phyloP scores from a whole-genome alignment of 2,329 filamentous ascomycete species.

The Aspergillus flavus region DNA sequence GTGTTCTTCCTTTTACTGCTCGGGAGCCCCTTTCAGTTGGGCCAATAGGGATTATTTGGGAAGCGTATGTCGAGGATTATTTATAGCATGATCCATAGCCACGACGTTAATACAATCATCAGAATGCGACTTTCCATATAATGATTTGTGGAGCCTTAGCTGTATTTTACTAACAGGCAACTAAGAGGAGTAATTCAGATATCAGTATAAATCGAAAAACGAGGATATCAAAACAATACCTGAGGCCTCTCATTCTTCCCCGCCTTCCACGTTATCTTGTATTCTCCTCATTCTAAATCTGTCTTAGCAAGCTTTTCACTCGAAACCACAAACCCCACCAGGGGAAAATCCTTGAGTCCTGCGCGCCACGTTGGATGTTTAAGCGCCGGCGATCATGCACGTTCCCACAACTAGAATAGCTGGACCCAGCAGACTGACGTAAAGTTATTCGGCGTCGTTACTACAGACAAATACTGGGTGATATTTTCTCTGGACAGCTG shows the following conservation, averaged over 20 bases:
- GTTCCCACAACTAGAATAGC: neutral
- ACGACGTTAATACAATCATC: neutral
- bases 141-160: neutral
- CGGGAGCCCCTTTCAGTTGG: neutral
- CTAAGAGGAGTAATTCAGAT: neutral
- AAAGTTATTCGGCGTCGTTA: neutral
- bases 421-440: neutral
- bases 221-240: neutral
- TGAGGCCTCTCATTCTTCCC: neutral
- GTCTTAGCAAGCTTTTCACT: neutral
- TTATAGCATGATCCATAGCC: neutral
- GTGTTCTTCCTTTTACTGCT: slow-evolving; percentile 20
- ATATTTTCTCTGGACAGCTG: neutral
- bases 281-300: neutral
- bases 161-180: too few relatives aligned
- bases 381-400: neutral
- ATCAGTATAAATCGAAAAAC: neutral
- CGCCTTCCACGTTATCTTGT: neutral
- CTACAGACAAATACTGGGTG: neutral
- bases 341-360: neutral
- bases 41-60: neutral
- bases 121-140: neutral
- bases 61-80: neutral
- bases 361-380: neutral
- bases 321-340: neutral